A percentile compares a stretch with the other conserved stretches of the same genome.
Conservation (phyloP, 2,329 filamentous ascomycete species). For the Penicillium freii region DNA sequence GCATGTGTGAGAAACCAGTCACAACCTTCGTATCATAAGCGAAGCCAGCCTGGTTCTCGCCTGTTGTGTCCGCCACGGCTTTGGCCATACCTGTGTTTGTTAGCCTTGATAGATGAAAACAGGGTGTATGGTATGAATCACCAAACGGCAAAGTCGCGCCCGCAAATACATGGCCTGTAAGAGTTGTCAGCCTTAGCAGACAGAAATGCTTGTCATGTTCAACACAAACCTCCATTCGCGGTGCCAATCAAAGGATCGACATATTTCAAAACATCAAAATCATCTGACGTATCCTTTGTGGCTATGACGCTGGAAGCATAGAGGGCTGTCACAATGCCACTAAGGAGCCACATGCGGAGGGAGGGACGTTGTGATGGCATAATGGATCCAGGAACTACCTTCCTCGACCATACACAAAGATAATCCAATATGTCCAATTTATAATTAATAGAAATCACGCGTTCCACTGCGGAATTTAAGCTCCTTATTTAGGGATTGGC, state of each 20-base stretch:
- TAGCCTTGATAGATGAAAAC: neutral
- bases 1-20: constrained; percentile 54
- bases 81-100: constrained; percentile 51
- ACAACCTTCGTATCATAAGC: constrained; percentile 51
- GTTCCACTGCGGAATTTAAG: neutral
- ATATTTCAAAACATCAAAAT: constrained; percentile 41
- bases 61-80: constrained; percentile 54
- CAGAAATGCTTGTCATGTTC: neutral
- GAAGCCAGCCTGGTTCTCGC: constrained; percentile 58
- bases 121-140: constrained; percentile 11
- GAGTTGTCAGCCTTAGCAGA: neutral
- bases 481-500: constrained; percentile 14
- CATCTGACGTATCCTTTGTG: neutral
- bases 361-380: constrained; percentile 11
- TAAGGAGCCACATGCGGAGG: neutral
- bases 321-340: constrained; percentile 10
- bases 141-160: constrained; percentile 56
- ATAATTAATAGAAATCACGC: neutral
- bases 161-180: constrained; percentile 55
- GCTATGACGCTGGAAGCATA: constrained; percentile 11
- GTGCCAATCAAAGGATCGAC: constrained; percentile 57
- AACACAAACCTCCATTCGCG: constrained; percentile 45
- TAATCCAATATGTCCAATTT: neutral
- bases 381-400: neutral
- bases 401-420: neutral